phyloP scores from a whole-genome alignment of 73 alveolate genomes.

The Paramecium sonneborni region DNA sequence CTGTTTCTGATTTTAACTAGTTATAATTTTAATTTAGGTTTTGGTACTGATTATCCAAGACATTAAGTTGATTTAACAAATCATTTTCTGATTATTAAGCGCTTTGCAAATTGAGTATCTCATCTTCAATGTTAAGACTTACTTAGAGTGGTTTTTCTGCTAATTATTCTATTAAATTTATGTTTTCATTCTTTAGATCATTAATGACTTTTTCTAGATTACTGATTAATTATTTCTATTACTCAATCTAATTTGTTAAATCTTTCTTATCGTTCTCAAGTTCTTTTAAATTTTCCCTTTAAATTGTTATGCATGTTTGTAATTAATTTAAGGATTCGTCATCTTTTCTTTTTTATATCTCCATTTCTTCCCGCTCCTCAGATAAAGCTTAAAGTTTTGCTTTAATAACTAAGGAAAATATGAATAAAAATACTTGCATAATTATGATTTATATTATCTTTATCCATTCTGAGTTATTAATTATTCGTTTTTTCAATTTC shows the following conservation, averaged over 20 bases:
- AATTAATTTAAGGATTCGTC: background rate
- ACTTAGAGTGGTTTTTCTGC: background rate
- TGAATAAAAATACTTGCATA: background rate
- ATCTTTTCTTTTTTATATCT: background rate
- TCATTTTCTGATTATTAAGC: background rate
- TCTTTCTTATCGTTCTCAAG: background rate
- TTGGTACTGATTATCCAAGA: background rate
- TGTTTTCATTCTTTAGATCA: background rate
- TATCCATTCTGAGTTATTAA: background rate
- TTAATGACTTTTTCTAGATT: background rate
- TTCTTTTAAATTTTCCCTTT: background rate
- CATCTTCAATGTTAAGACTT: background rate
- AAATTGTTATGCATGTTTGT: background rate
- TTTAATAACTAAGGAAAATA: background rate
- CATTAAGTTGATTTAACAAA: background rate
- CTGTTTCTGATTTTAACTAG: background rate
- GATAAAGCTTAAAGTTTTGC: background rate
- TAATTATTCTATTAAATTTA: background rate
- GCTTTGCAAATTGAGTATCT: background rate
- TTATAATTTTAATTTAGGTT: background rate
- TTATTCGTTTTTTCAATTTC: background rate
- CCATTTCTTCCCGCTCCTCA: background rate
- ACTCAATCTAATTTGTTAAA: background rate
- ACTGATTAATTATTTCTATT: background rate
- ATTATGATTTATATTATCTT: background rate